phyloP scores from a whole-genome alignment of 192 early-diverging fungal species.

The Borealophlyctis nickersoniae region DNA sequence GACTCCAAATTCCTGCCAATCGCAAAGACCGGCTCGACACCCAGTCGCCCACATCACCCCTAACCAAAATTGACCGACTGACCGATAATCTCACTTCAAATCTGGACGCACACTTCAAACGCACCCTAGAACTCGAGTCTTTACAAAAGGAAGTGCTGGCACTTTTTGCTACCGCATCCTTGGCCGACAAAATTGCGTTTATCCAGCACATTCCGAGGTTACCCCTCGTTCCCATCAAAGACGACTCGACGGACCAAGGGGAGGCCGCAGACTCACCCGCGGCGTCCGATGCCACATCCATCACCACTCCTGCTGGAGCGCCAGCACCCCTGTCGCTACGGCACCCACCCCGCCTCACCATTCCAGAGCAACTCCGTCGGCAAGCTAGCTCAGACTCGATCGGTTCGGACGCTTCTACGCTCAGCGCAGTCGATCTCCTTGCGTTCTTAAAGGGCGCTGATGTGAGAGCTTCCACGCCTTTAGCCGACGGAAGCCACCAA shows the following conservation, averaged over 20 bases:
- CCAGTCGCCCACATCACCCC: background rate
- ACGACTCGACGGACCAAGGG: background rate
- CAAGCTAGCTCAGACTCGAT: background rate
- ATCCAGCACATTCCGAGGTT: too few relatives aligned
- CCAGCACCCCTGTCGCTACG: background rate
- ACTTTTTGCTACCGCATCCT: background rate
- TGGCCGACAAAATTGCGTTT: background rate
- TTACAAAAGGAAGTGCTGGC: constrained; percentile 15
- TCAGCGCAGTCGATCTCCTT: background rate
- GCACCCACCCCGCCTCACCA: background rate
- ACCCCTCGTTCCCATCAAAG: too few relatives aligned
- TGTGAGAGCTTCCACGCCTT: too few relatives aligned
- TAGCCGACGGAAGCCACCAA: too few relatives aligned
- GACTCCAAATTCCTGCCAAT: constrained; percentile 5
- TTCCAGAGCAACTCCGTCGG: too few relatives aligned
- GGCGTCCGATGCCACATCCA: too few relatives aligned
- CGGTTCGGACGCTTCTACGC: background rate
- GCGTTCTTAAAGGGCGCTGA: background rate
- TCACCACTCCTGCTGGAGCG: background rate
- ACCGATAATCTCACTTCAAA: constrained; percentile 20
- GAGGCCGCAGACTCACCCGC: background rate
- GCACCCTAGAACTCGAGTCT: constrained; percentile 15
- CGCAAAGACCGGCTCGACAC: background rate
- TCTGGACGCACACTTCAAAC: constrained; percentile 6
- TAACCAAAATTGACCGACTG: constrained; percentile 10